Base-by-base conservation (phyloP, 1,284 basidiomycete genomes). In the Farysia itapuensis region DNA sequence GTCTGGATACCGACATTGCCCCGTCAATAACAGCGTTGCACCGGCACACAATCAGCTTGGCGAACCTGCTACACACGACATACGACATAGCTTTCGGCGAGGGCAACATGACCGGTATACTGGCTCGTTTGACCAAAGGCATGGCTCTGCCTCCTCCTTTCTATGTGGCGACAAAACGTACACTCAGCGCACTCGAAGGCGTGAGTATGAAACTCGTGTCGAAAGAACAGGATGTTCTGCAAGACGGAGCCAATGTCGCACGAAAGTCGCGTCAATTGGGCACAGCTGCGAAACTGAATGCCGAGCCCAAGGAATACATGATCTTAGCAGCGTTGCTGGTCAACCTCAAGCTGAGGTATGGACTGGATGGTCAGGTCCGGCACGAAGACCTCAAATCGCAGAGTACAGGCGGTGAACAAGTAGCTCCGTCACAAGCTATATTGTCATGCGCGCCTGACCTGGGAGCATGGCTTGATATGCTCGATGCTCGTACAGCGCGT, bases 61-160 rank as follows among this genome's bases (percentile, higher is more conserved):
- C 85, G 7, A 82, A 80, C 54, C 78, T 79, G 43, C 71, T 87
- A 50, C 79, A 84, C 36, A 70, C 86, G 84, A 44, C 50, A 6
- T 67, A 52, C 72, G 82, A 81, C 7, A 77, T 93, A n/a, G 76
- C 78, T 33, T 84, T 86, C 6, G 90, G 90, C 0, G 86, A 89
- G 70, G 79, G 84, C 56, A 95, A 95, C 68, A 82, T 83, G 4
- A 84, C 85, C 5, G 88, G 88, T 1, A 78, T 93, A 18, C 80
- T 92, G 21, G 93, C 90, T 88, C 82, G 87, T n/a, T 80, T 86
- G 1, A 81, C 86, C 6, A 81, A 84, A 39, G 79, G 79, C 12
- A 79, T 94, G 49, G 83, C 85, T 35, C 86, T 89, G 23, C 86
- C 85, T 32, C 86, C 91, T 90, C 53, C 64, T 2, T 59, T 72